Base-by-base conservation (phyloP, 257 asterid genomes). In the Solanum stenotomum region DNA sequence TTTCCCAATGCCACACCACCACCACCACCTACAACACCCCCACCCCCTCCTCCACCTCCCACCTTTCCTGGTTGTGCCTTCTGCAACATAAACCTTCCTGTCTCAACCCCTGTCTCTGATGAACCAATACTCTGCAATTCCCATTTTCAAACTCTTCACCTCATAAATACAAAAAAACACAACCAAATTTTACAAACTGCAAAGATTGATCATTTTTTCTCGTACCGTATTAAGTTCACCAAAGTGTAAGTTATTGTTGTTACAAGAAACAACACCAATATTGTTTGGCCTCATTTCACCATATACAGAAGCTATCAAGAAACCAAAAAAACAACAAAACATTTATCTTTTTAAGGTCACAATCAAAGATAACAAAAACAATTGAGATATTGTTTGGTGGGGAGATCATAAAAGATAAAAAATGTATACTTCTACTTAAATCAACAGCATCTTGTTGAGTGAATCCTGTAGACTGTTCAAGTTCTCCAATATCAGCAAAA, bases 41-140 rank as follows among this genome's bases (percentile, higher is more conserved):
- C 81, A 6, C 79, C 75, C 7, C 23, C 61, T 6, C 29, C 59
- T 20, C 90, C 81, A 6, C 79, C 75, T 4, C 23, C 92, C 90
- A 87, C 86, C 91, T 87, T 90, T 81, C 85, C 59, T 33, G 89
- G 4, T 87, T 67, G 88, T 44, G 91, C 18, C 7, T 87, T 92
- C 89, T 91, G 93, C 34, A 92, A 86, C 87, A 92, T 89, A 86
- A 92, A 90, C 87, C 86, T 93, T 35, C 96, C 94, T 86, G 96
- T 88, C 65, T 90, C 95, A 85, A 83, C 90, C 61, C 87, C 91
- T 29, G 91, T 94, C 75, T 90, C 94, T 49, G 97, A 89, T 86
- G 98, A 94, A 77, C 96, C 92, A 89, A 97, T 63, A 87, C 93
- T 93, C 98, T 97, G 92, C 81, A 87, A 42, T 34, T 67, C 87